Percentiles rank a stretch among this genome's conserved stretches.
Conservation (phyloP, 2,329 filamentous ascomycete genomes). For the Gaeumannomyces sp. region DNA sequence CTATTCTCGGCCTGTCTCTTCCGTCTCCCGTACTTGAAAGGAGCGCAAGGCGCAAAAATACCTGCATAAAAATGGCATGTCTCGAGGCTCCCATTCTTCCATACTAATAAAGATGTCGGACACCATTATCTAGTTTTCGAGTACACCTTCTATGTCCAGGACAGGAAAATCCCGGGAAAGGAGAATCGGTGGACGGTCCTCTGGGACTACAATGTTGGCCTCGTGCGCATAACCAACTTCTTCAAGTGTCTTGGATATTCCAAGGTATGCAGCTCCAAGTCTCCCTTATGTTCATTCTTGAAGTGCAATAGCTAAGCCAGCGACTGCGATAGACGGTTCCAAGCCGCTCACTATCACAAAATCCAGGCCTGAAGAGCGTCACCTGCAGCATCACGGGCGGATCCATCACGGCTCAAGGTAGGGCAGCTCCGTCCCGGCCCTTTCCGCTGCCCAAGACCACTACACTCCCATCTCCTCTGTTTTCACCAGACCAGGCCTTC, state of each 20-base stretch:
- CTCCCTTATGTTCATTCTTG: neutral
- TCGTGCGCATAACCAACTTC: slow-evolving; percentile 89
- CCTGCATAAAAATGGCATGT: neutral
- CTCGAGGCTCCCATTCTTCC: neutral
- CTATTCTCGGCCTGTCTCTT: neutral
- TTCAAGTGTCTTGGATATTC: slow-evolving; percentile 86
- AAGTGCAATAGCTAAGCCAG: neutral
- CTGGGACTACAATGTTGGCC: slow-evolving; percentile 95
- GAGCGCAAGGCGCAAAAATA: neutral
- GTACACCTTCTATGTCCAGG: slow-evolving; percentile 72
- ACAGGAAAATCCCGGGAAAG: slow-evolving; percentile 37
- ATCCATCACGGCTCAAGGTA: slow-evolving; percentile 83
- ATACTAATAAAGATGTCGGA: neutral
- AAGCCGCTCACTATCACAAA: slow-evolving; percentile 72
- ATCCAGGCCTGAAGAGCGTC: slow-evolving; percentile 79
- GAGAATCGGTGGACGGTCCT: slow-evolving; percentile 67
- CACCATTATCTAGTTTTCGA: slow-evolving; percentile 58
- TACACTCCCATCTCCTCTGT: neutral
- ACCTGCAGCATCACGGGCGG: slow-evolving; percentile 94
- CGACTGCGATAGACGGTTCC: slow-evolving; percentile 65
- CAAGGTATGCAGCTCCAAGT: slow-evolving; percentile 56
- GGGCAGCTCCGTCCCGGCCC: slow-evolving; percentile 19
- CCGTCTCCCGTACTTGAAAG: neutral
- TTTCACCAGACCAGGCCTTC: neutral
- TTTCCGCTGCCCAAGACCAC: neutral